Base-by-base conservation (phyloP, 2,329 filamentous ascomycete species). In the Ophiosphaerella korrae region DNA sequence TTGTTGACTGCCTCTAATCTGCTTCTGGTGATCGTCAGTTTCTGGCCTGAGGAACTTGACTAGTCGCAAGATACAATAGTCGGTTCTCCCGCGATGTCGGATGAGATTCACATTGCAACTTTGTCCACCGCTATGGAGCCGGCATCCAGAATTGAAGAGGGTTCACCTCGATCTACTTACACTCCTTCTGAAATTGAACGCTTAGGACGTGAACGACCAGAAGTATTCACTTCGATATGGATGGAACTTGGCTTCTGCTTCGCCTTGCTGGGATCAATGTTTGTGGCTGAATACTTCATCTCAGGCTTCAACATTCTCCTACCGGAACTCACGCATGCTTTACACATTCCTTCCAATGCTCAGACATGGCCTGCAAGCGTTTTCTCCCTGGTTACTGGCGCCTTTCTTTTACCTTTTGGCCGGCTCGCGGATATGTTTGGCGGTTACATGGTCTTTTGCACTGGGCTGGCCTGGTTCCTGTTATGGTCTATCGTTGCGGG, bases 281-380 rank as follows among this genome's bases (percentile, higher is more conserved):
- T 87, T 53, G 78, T 88, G 62, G 78, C 82, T 38, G 89, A 92
- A 74, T 92, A 87, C 72, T 88, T 88, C 66, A 82, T 93, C 43
- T 88, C 86, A 40, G 90, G 90, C 29, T 94, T 92, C 64, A 84
- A 80, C 50, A 76, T 86, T 52, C 74, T 93, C 23, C 73, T 92
- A 0, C 89, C 90, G 1, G 84, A 83, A 0, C 71, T 94, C 3
- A 77, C 84, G 9, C 66, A 72, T 9, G 80, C 84, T 1, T 79
- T 94, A 3, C 48, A 84, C 34, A 91, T 94, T 35, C 83, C 88
- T 0, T 80, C 85, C 38, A 82, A 85, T 33, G 85, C 87, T 5
- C 75, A 75, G 2, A 81, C 81, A 42, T 75, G 72, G 72, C 72
- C 72, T 1, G 68, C 72, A 11, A 73, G 67, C 31, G 71, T 71